Evolutionary conservation across 208 protist genomes (phyloP), one percentile per base, ranked within the genome.

Genomic region (Phytomonas sp.): DNA sequence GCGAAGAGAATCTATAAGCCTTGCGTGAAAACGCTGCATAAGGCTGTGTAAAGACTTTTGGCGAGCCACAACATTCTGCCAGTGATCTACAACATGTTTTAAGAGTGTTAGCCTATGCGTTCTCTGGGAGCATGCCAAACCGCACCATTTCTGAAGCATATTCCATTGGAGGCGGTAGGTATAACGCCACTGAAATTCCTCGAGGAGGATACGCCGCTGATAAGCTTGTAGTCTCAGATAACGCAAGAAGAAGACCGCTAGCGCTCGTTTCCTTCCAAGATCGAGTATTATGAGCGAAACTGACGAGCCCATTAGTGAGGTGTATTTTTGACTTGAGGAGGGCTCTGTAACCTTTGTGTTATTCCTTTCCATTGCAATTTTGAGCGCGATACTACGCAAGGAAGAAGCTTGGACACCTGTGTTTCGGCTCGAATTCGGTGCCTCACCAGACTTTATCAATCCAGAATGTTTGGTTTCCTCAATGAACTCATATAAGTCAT

Each of bases 231-330:
- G 70, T 60, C 81, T 86, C n/a, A 90, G 69, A 62, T 82, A 76
- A 3, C 87, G 78, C 26, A 94, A 65, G 67, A 88, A 88, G 2
- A 89, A 61, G 36, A 73, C 71, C 33, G 83, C 85, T 12, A 89
- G 63, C 6, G 86, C 84, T 26, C 89, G 74, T 31, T 83, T 65
- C 63, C 74, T 74, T 12, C 86, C 82, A 14, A 89, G 73, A 19
- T 80, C 71, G 36, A 94, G 69, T 56, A 94, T 79, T 33, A 94
- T 60, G 10, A 92, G 32, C 29, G 86, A 82, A 16, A 92, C 73
- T 34, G 89, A 94, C 10, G 45, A 79, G 23, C 16, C 59, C 31
- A 74, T 59, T 5, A 26, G 19, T 26, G 23, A 56, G 19, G 45
- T 5, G 6, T 11, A 56, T 56, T 56, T 56, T 19, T 19, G 45